Evolutionary conservation across 768 basidiomycete genomes (phyloP).

Genomic region (Rhodotorula toruloides): DNA sequence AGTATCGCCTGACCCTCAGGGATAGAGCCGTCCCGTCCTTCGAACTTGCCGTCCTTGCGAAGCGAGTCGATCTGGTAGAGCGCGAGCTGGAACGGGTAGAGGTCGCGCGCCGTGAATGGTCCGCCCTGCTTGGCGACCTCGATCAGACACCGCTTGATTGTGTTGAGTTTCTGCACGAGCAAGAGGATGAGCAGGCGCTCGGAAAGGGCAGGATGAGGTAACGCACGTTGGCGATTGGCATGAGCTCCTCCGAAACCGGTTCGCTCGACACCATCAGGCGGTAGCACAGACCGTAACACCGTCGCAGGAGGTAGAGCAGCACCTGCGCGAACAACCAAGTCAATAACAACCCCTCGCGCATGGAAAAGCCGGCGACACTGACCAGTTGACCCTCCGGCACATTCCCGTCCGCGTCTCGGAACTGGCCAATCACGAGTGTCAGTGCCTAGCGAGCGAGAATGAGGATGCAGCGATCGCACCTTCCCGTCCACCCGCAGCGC

Average conservation of each 20-base stretch:
- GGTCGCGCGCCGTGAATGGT: slow-evolving; percentile 35
- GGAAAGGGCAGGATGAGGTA: not conserved
- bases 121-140: slow-evolving; percentile 41
- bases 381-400: slow-evolving; percentile 92
- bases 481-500: slow-evolving; percentile 95
- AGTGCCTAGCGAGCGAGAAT: not conserved
- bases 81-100: slow-evolving; percentile 45
- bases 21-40: slow-evolving; percentile 18
- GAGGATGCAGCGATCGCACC: not conserved
- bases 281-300: slow-evolving; percentile 96
- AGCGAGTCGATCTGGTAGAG: slow-evolving; percentile 84
- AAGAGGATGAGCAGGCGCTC: too few relatives aligned
- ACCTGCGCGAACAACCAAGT: slow-evolving; percentile 54
- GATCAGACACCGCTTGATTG: slow-evolving; percentile 40
- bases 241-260: slow-evolving; percentile 95
- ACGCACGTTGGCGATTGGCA: slow-evolving; percentile 50
- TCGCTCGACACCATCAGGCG: slow-evolving; percentile 86
- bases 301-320: slow-evolving; percentile 79
- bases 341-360: not conserved
- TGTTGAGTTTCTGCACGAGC: slow-evolving; percentile 37
- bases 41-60: slow-evolving; percentile 86
- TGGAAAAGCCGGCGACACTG: slow-evolving; percentile 43
- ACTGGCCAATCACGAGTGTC: slow-evolving; percentile 45
- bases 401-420: slow-evolving; percentile 88
- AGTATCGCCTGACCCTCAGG: slow-evolving; percentile 37